Evolutionary conservation across 495 filamentous ascomycete genomes (phyloP), one percentile per base, ranked within the genome.

Genomic region (Clavariopsis aquatica): DNA sequence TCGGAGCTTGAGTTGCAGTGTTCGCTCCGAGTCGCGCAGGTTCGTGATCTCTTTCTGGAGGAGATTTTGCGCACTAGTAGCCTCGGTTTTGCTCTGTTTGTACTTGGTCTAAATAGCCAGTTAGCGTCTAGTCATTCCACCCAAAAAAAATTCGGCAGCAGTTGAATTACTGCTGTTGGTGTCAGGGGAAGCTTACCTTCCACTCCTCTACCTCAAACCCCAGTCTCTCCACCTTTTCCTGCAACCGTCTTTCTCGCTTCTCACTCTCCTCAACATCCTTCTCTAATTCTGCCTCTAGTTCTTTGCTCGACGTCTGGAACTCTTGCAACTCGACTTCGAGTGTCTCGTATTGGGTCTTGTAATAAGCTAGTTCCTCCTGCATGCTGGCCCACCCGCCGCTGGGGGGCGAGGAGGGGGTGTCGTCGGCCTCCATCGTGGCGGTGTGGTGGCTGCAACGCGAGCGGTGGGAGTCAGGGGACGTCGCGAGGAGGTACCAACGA

Each of bases 21-120:
- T 86, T 66, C 95, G 81, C 73, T 91, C 93, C 22, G 85, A 72
- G 46, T 98, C 93, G 64, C 94, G 88, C 62, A 98, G 81, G 8
- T 82, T 86, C 5, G 94, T 98, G 66, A 98, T 91, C 77, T 98
- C 94, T 78, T 96, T 98, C 78, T 98, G 93, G 54, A 98, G 82
- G 4, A 79, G 81, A 71, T 88, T 92, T 74, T 98, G 95, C 31
- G 89, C 92, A 27, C 82, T 70, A 69, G 87, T 90, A 23, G 89
- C 86, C 77, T 98, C 94, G 41, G 84, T 77, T 75, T 98, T 98
- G 43, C 92, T 86, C 74, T 97, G 92, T 74, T 92, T 96, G 84
- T 94, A 94, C 81, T 97, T 98, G 70, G 87, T 87, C 94, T 96
- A 78, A 2, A 19, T 47, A 60, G 10, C 12, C 55, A 43, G 23